Conservation (phyloP, 768 basidiomycete genomes). For the Wakefieldia striispora region DNA sequence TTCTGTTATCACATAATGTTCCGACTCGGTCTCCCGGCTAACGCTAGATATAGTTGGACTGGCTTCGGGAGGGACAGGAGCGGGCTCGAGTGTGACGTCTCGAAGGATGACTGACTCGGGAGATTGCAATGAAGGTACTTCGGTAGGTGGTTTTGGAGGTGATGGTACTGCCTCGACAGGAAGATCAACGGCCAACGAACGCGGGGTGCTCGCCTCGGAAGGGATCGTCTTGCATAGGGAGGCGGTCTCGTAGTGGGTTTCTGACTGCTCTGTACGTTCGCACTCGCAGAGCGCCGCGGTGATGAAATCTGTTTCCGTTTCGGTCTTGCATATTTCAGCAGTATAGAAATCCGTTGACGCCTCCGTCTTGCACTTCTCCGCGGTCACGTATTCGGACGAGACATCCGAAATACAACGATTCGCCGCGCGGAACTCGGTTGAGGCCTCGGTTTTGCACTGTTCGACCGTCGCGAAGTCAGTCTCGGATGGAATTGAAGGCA, state of each 20-base stretch:
- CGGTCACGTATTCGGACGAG: constrained; percentile 51
- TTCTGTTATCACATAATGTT: constrained; percentile 11
- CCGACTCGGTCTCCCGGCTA: constrained; percentile 22
- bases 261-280: constrained; percentile 33
- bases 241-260: constrained; percentile 53
- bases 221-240: constrained; percentile 37
- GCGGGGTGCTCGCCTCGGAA: constrained; percentile 33
- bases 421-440: constrained; percentile 50
- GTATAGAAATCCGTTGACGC: constrained; percentile 44
- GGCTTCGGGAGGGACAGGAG: constrained; percentile 41
- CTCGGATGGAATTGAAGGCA: constrained; percentile 60
- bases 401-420: constrained; percentile 41
- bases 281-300: constrained; percentile 45
- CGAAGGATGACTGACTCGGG: constrained; percentile 22
- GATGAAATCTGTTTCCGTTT: constrained; percentile 42
- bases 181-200: constrained; percentile 37
- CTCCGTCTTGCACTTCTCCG: constrained; percentile 44
- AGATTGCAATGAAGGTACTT: constrained; percentile 25
- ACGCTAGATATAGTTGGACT: constrained; percentile 27
- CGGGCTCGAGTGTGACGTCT: constrained; percentile 20
- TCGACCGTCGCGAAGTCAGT: constrained; percentile 45
- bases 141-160: constrained; percentile 30
- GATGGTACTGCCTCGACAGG: constrained; percentile 21
- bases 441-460: constrained; percentile 40
- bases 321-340: constrained; percentile 38